These are phyloP conservation scores for Aspergillus sclerotiicarbonarius DNA, from an alignment of 495 filamentous ascomycete genomes.

Conservation along the genomic window DNA sequence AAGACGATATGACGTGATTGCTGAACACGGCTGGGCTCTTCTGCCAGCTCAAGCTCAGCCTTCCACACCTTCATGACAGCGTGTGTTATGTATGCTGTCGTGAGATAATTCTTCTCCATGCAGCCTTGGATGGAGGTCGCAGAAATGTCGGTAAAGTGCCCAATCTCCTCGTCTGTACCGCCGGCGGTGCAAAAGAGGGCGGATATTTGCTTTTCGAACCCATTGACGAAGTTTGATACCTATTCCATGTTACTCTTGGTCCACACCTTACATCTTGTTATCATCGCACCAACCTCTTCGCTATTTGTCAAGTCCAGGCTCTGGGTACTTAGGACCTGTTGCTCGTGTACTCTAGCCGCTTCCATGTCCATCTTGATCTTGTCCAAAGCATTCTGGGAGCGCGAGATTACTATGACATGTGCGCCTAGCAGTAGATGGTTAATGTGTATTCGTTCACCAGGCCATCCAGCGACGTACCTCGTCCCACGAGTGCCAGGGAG, in stretches of 20 bases:
- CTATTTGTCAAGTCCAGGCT: conserved; percentile 19
- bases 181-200: conserved; percentile 37
- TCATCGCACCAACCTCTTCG: conserved; percentile 6
- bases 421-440: neutral
- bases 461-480: neutral
- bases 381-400: neutral
- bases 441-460: neutral
- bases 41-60: conserved; percentile 1
- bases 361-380: neutral
- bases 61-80: conserved; percentile 26
- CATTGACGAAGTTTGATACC: conserved; percentile 9
- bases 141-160: conserved; percentile 34
- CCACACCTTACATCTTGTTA: neutral
- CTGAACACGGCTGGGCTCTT: neutral
- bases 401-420: conserved; percentile 3
- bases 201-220: conserved; percentile 16
- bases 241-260: neutral
- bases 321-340: conserved; percentile 13
- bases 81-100: conserved; percentile 30
- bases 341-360: neutral
- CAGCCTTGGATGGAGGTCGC: conserved; percentile 26
- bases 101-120: conserved; percentile 35
- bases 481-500: neutral
- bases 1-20: conserved; percentile 30
- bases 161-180: conserved; percentile 30